Evolutionary conservation across 805 yeast genomes (phyloP), one percentile per base, ranked within the genome.

Genomic region (Candida methanosorbosa): DNA sequence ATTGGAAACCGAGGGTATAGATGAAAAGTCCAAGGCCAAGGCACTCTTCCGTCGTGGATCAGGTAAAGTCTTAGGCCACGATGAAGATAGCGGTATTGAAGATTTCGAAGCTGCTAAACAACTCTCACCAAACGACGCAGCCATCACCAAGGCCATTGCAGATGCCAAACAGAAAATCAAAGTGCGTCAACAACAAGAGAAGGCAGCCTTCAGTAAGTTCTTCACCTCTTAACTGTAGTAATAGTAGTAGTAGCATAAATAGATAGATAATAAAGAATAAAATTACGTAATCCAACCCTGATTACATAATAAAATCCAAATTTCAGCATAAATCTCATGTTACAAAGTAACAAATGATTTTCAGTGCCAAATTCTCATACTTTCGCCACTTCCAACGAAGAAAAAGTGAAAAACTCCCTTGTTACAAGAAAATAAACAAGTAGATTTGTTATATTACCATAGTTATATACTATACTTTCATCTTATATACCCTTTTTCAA

Each of bases 21-120:
- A 74, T 36, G 81, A 72, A 27, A 72, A 77, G 41, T 76, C 86
- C 17, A 72, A 71, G 54, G 85, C 94, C 14, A 88, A 88, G 64
- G 97, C 96, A 0, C 62, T 74, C 29, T 88, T 78, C 64, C 78
- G 97, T 56, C 78, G 90, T 56, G 96, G 94, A 25, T 63, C 71
- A 50, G 95, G 92, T 2, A 70, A 76, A 48, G 57, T 74, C 39
- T 58, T 70, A 8, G 61, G 68, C 17, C 80, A 80, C 50, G 78
- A 83, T 50, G 79, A 76, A 35, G 90, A 80, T 21, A 70, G 65
- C 38, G 94, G 95, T 0, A 61, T 80, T 33, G 59, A 55, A 11
- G 81, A 79, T 40, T 69, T 87, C 38, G 72, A 76, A 43, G 63
- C 66, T 40, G 96, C 97, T 0, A 57, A 74, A 18, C 59, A 65